Conservation (phyloP, 106 monocot genomes). For the Allium cepa region DNA sequence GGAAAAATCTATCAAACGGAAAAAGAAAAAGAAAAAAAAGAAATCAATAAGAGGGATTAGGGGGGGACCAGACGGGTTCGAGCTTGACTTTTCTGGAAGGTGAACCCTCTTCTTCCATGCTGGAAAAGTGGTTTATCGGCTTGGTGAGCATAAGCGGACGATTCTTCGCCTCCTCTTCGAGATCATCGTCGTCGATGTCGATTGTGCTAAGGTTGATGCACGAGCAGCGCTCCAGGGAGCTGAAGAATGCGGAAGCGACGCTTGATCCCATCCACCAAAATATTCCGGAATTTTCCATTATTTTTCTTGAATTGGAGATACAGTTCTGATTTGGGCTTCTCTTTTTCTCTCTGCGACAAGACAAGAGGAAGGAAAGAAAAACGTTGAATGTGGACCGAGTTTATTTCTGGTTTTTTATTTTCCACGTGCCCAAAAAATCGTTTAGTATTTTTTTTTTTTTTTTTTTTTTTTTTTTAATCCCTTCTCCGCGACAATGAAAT, state of each 20-base stretch:
- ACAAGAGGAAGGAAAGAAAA: too few species aligned
- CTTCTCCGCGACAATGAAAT: too few species aligned
- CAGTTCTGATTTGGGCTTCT: too few species aligned
- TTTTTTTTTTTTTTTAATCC: too few species aligned
- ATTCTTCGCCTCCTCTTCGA: slow-evolving; percentile 24
- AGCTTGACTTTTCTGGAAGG: not conserved
- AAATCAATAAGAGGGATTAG: not conserved
- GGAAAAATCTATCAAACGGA: too few species aligned
- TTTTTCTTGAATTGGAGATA: too few species aligned
- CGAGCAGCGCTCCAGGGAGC: slow-evolving; percentile 24
- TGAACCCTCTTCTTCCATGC: not conserved
- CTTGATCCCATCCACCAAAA: slow-evolving; percentile 30
- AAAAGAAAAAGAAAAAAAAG: not conserved
- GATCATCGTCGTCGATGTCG: slow-evolving; percentile 28
- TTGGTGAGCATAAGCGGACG: slow-evolving; percentile 32
- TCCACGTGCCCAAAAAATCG: too few species aligned
- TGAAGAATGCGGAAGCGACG: slow-evolving; percentile 42
- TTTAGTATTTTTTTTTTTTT: too few species aligned
- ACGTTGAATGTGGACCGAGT: too few species aligned
- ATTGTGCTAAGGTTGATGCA: slow-evolving; percentile 44
- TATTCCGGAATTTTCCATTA: slow-evolving; percentile 22
- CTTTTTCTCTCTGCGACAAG: too few species aligned
- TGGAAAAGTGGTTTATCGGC: slow-evolving; percentile 1
- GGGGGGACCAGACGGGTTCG: slow-evolving; percentile 7
- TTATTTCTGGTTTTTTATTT: too few species aligned